Percentiles rank a stretch among this genome's conserved stretches.
Evolutionary conservation across 768 basidiomycete species (phyloP).

Genomic region (Mycena venus): DNA sequence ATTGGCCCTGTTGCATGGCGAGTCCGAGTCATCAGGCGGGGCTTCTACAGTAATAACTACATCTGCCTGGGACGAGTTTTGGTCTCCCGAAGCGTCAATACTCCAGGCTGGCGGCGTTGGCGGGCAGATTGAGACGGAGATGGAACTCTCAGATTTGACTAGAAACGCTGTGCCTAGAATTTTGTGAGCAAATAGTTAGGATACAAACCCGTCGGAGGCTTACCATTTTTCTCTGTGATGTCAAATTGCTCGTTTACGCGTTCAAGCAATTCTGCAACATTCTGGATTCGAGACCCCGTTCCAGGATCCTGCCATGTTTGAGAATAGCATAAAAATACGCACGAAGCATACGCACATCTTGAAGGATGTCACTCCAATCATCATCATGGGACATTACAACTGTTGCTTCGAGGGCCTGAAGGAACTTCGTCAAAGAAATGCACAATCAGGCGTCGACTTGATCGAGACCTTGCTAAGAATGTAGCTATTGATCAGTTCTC

Average conservation of each 20-base stretch:
- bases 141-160: neutral
- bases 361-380: slow-evolving; percentile 1
- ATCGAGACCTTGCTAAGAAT: neutral
- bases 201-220: neutral
- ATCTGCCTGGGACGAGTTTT: neutral
- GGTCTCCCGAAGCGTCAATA: neutral
- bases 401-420: neutral
- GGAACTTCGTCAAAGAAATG: too few relatives aligned
- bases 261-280: neutral
- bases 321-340: neutral
- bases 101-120: neutral
- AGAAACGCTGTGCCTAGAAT: neutral
- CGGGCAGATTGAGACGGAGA: neutral
- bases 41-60: neutral
- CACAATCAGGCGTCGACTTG: too few relatives aligned
- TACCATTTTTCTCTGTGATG: neutral
- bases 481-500: neutral
- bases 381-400: slow-evolving; percentile 17
- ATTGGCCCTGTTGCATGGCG: too few relatives aligned
- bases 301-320: neutral
- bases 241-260: neutral
- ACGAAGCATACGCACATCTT: neutral
- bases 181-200: neutral
- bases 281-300: neutral
- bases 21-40: neutral